phyloP scores from a whole-genome alignment of 306 rosid species.

The Morella rubra region DNA sequence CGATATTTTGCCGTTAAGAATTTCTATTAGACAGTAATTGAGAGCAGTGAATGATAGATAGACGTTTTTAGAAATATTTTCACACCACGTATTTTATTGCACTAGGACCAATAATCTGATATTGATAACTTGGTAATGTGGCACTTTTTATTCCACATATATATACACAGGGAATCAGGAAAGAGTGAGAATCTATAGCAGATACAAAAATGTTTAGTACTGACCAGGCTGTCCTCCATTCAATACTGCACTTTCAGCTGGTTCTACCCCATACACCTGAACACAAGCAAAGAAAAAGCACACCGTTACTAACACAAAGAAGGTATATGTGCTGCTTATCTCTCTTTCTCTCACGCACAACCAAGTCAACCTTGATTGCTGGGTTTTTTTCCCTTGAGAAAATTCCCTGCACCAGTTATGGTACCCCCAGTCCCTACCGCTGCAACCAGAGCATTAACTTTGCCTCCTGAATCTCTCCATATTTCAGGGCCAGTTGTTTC shows the following conservation, averaged over 20 bases:
- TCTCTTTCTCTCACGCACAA: conserved; percentile 13
- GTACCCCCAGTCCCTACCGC: conserved; percentile 92
- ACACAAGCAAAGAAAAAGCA: not conserved
- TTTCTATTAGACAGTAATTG: no score
- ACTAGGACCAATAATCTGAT: no score
- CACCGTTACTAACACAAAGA: conserved; percentile 5
- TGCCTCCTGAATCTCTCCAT: conserved; percentile 78
- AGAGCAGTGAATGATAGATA: no score
- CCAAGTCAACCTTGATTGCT: conserved; percentile 55
- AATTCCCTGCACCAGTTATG: conserved; percentile 62
- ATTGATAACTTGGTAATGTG: not conserved
- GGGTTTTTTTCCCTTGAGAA: conserved; percentile 78
- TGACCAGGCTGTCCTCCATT: conserved; percentile 77
- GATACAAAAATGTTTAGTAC: conserved; percentile 12
- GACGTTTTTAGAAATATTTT: not conserved
- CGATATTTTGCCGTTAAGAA: no score
- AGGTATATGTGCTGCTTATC: not conserved
- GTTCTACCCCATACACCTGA: conserved; percentile 79
- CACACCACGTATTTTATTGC: not conserved
- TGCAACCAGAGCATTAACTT: conserved; percentile 64
- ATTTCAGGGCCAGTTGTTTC: conserved; percentile 91
- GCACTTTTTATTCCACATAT: not conserved
- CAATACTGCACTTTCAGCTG: conserved; percentile 73
- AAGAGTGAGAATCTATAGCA: not conserved
- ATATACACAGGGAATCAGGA: not conserved